phyloP scores from a whole-genome alignment of 345 rosid genomes.

The Lepidium sativum region DNA sequence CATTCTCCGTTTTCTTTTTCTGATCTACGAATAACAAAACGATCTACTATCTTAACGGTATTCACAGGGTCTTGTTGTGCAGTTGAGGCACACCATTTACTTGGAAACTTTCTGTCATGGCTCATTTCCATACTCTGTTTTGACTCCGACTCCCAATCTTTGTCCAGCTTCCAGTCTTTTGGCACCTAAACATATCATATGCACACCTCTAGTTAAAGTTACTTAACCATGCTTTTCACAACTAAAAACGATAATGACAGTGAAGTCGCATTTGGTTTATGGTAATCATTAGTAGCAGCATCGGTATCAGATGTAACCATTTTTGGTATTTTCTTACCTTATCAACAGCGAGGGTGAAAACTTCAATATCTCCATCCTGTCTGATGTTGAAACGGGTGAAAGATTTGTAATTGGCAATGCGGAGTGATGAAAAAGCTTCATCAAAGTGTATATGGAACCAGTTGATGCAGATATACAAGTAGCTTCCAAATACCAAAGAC shows the following conservation, averaged over 20 bases:
- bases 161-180: constrained; percentile 84
- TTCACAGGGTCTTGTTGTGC: constrained; percentile 58
- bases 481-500: constrained; percentile 91
- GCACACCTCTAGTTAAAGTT: not conserved
- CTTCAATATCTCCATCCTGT: constrained; percentile 68
- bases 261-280: not conserved
- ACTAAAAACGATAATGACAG: not conserved
- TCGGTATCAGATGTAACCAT: not conserved
- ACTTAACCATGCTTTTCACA: not conserved
- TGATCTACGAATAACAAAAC: constrained; percentile 43
- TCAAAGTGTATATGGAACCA: constrained; percentile 97
- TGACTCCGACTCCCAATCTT: constrained; percentile 62
- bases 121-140: constrained; percentile 49
- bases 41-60: constrained; percentile 69
- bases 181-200: constrained; percentile 53
- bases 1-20: constrained; percentile 32
- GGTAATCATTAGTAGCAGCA: not conserved
- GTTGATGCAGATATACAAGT: constrained; percentile 91
- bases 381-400: constrained; percentile 83
- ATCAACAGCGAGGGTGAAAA: constrained; percentile 91
- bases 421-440: constrained; percentile 95
- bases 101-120: constrained; percentile 52
- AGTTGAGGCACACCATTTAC: constrained; percentile 73
- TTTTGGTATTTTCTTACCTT: constrained; percentile 42
- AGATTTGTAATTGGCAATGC: constrained; percentile 97